Evolutionary conservation across 495 filamentous ascomycete genomes (phyloP), one percentile per base, ranked within the genome.

Genomic region (Penicilliopsis zonata): DNA sequence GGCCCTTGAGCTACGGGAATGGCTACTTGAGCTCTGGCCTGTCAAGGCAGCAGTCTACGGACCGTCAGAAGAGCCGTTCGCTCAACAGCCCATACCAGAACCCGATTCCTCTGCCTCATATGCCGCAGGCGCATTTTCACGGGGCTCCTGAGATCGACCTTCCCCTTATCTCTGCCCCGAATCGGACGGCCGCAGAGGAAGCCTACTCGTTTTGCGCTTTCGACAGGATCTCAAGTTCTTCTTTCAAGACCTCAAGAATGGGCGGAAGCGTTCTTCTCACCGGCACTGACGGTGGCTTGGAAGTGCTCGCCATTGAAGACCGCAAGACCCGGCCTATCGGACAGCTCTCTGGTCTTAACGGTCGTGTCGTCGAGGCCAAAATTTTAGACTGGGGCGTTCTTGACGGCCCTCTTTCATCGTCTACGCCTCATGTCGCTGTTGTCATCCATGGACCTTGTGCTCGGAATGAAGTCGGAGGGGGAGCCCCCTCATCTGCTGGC

Each of bases 361-460:
- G 86, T 21, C 73, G 74, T n/a, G 80, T 93, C 1, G 65, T 84
- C 30, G 72, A 78, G 25, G 86, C 85, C 18, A 92, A 86, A 50
- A 70, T 93, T 13, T 41, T 94, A 23, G 67, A 78, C 1, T 75
- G 68, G 53, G 62, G 54, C n/a, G 49, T 57, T 16, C 38, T 48
- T 12, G 39, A 43, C 40, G 72, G 74, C 31, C 47, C 56, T 0
- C 44, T 53, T n/a, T 39, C 43, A 9, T 35, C 50, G 7, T 49
- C 57, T 10, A 55, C 72, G 14, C 82, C 84, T 2, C 65, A 92
- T 35, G 65, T 93, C 23, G 84, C 74, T 21, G 55, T 87, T 17
- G 66, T 86, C 21, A 45, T 92, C 5, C 83, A 93, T 53, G 85
- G 84, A 1, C 80, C 81, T 5, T 59, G 65, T 25, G 40, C 68